Evolutionary conservation across 225 moss, liverwort and hornwort species (phyloP).

Genomic region (Pseudoscleropodium purum): DNA sequence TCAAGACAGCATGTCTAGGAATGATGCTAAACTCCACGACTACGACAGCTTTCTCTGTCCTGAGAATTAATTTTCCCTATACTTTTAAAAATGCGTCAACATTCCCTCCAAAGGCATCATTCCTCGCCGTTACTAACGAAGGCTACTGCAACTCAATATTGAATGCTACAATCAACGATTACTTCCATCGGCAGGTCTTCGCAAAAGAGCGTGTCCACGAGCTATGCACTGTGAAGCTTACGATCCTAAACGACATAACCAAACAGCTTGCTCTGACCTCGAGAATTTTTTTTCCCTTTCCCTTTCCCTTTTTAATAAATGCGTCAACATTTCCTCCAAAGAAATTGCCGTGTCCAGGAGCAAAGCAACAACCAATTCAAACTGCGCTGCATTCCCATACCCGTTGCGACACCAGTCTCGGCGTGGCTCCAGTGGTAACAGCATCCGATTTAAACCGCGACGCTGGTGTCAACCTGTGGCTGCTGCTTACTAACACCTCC

Average conservation of each 20-base stretch:
- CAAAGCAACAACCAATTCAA: not conserved
- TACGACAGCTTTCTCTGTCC: not conserved
- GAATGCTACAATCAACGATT: not conserved
- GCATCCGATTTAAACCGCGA: not conserved
- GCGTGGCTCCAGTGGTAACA: not conserved
- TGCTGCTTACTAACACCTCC: not conserved
- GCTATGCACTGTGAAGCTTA: not conserved
- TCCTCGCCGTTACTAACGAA: no score
- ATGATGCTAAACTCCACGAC: not conserved
- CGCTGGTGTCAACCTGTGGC: not conserved
- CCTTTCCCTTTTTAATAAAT: not conserved
- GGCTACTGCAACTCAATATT: not conserved
- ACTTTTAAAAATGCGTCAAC: not conserved
- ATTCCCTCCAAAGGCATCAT: not conserved
- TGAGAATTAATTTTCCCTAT: not conserved
- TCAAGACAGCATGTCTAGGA: not conserved
- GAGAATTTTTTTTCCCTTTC: not conserved
- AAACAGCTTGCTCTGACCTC: not conserved
- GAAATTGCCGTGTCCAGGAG: not conserved
- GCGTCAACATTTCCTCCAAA: not conserved
- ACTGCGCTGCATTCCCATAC: not conserved
- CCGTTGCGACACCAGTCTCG: constrained; percentile 7
- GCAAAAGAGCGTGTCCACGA: not conserved
- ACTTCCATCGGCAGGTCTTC: not conserved
- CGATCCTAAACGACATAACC: not conserved